Evolutionary conservation across 306 rosid species (phyloP).

Genomic region (Gastrolobium villosum): DNA sequence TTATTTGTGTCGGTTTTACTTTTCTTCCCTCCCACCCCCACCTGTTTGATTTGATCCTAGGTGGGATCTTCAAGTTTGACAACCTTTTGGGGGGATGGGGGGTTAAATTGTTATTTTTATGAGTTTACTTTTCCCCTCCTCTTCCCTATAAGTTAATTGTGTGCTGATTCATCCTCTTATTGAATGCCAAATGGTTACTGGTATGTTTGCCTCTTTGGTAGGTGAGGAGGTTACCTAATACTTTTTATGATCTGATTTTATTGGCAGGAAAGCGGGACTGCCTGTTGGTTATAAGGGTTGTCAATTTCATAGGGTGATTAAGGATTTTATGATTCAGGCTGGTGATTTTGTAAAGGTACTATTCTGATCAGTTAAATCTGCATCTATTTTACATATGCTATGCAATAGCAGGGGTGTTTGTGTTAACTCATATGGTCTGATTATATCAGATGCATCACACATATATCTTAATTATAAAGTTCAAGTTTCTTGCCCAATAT

Average conservation of each 20-base stretch:
- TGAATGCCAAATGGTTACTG: constrained; percentile 12
- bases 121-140: not conserved
- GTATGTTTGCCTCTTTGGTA: constrained; percentile 7
- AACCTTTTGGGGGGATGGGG: not conserved
- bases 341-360: constrained; percentile 91
- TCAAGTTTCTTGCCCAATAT: not conserved
- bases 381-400: constrained; percentile 13
- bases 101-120: constrained; percentile 13
- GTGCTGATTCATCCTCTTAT: not conserved
- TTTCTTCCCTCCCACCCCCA: not conserved
- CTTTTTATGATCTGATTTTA: constrained; percentile 27
- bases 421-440: constrained; percentile 9
- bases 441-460: not conserved
- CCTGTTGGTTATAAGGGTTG: constrained; percentile 96
- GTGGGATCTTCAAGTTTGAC: not conserved
- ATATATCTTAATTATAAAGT: constrained; percentile 1
- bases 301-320: constrained; percentile 96
- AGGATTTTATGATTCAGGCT: constrained; percentile 98
- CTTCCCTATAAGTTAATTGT: not conserved
- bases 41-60: not conserved
- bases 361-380: not conserved
- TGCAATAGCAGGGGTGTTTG: constrained; percentile 25
- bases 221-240: constrained; percentile 1
- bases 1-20: not conserved
- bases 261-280: constrained; percentile 87